These are phyloP conservation scores for Dipteronia sinensis DNA, from an alignment of 345 rosid species.

Conservation along the genomic window DNA sequence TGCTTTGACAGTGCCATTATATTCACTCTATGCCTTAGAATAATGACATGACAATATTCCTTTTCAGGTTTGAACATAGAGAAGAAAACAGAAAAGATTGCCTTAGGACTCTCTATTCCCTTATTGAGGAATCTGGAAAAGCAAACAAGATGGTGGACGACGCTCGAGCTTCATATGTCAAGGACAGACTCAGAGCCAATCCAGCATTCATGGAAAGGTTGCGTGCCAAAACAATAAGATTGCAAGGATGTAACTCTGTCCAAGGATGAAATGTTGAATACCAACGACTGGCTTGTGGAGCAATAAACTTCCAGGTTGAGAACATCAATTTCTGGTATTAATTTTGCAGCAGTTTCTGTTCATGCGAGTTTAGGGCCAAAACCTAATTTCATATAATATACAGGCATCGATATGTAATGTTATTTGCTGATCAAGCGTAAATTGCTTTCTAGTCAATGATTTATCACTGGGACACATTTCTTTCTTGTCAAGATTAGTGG, in stretches of 20 bases:
- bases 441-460: not conserved
- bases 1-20: not conserved
- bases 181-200: slow-evolving; percentile 74
- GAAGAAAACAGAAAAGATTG: slow-evolving; percentile 98
- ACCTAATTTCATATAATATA: not conserved
- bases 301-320: slow-evolving; percentile 5
- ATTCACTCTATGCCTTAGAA: not conserved
- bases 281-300: not conserved
- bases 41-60: not conserved
- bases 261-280: slow-evolving; percentile 30
- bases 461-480: not conserved
- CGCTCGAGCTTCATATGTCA: slow-evolving; percentile 69
- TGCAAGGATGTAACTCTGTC: slow-evolving; percentile 40
- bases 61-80: slow-evolving; percentile 83
- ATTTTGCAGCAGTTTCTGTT: slow-evolving; percentile 11
- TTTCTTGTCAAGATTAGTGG: not conserved
- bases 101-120: slow-evolving; percentile 70
- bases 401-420: not conserved
- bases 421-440: not conserved
- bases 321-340: not conserved
- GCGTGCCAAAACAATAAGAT: slow-evolving; percentile 56
- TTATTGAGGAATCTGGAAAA: slow-evolving; percentile 86
- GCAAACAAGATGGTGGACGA: slow-evolving; percentile 78
- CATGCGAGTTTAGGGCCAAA: not conserved
- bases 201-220: slow-evolving; percentile 89